These are phyloP conservation scores for Bacterosira constricta DNA, from an alignment of 108 stramenopile genomes.

Conservation along the genomic window DNA sequence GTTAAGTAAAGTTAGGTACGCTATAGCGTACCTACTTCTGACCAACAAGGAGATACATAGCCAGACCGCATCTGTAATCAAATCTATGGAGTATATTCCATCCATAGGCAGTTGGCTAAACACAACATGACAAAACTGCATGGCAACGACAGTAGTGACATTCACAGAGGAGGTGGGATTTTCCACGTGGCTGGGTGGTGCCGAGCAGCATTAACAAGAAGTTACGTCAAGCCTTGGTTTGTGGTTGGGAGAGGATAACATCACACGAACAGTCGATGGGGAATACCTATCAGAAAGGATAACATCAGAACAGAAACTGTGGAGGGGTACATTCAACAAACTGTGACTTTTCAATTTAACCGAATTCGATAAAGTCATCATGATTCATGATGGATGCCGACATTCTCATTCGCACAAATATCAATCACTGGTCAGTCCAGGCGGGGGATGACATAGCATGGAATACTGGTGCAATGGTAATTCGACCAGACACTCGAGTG, in stretches of 20 bases:
- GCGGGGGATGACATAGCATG: constrained; percentile 6
- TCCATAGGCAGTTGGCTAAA: constrained; percentile 25
- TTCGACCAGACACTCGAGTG: neutral
- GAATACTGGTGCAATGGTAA: constrained; percentile 34
- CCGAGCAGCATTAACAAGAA: neutral
- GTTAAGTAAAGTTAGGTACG: neutral
- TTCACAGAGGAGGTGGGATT: neutral
- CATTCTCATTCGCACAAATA: constrained; percentile 31
- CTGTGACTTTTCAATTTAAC: constrained; percentile 36
- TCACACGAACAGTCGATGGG: constrained; percentile 11
- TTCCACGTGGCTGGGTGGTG: constrained; percentile 18
- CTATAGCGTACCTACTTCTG: neutral
- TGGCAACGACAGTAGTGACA: neutral
- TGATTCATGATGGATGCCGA: constrained; percentile 21
- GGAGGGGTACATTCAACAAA: constrained; percentile 29
- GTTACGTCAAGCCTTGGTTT: neutral
- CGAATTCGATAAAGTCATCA: constrained; percentile 36
- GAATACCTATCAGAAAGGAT: neutral
- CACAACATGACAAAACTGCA: neutral
- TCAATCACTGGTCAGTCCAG: constrained; percentile 38
- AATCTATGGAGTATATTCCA: constrained; percentile 35
- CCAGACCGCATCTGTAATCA: neutral
- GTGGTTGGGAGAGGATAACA: constrained; percentile 30
- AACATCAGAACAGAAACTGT: neutral
- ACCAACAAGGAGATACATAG: neutral